Base-by-base conservation (phyloP, 768 basidiomycete species). In the Boletus reticuloceps region DNA sequence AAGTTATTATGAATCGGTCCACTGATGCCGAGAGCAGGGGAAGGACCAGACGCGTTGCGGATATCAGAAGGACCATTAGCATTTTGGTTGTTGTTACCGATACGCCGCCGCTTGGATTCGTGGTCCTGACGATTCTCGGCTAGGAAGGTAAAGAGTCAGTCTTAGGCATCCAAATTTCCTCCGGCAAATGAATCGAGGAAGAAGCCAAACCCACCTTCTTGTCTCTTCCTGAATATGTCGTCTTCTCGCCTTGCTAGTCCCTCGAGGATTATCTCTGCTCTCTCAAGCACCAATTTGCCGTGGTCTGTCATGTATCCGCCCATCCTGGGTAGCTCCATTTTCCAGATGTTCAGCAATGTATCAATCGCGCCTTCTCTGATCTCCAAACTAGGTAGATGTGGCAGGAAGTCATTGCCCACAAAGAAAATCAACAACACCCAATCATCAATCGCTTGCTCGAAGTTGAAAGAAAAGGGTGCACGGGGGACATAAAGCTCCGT, bases 401-500 rank as follows among this genome's bases (percentile, higher is more conserved):
- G 97, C 64, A 99, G 81, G 50, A 82, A 99, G 95, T 79, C 98
- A 77, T 99, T 99, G 64, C 97, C 97, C 71, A 99, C 97, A 74
- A 99, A 98, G 85, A 99, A 99, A 64, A 98, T 98, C 67, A 99
- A 84, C 68, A 99, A 85, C 64, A 99, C 93, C 97, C 97, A 99
- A 73, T 99, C 97, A 82, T 99, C 97, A 73, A 99, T 91, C 37
- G 97, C 94, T 73, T 89, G 87, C 74, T 99, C 97, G 72, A 98
- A 79, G 65, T 90, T 85, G 82, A 96, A 98, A 32, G 88, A 85
- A 76, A 97, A 94, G 3, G 86, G 76, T 17, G 81, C 72, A 56
- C 82, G 75, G n/a, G 87, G 77, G 32, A 96, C 80, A 74, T 92
- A 85, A 61, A 99, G 87, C 71, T 98, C 97, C 70, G 91, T 85